Evolutionary conservation across 495 filamentous ascomycete genomes (phyloP).

Genomic region (Amphirosellinia nigrospora): DNA sequence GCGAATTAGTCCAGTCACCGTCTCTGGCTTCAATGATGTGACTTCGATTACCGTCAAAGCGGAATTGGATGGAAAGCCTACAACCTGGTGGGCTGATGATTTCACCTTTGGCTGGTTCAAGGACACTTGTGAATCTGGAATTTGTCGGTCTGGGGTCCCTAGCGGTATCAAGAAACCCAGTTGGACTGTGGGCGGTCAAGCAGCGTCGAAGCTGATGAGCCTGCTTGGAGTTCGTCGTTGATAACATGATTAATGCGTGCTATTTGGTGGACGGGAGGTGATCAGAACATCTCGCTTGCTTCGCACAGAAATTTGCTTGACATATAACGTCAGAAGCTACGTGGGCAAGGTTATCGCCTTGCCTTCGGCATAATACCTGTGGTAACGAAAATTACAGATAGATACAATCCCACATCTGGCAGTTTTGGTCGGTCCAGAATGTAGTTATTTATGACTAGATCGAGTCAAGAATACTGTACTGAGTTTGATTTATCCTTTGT

Average conservation of each 20-base stretch:
- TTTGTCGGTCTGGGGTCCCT: constrained; percentile 46
- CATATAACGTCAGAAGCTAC: constrained; percentile 30
- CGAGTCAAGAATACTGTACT: constrained; percentile 9
- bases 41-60: constrained; percentile 47
- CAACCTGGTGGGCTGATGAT: constrained; percentile 52
- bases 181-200: constrained; percentile 15
- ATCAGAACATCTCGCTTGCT: constrained; percentile 37
- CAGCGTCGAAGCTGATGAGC: constrained; percentile 22
- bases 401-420: constrained; percentile 36
- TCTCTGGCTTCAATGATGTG: constrained; percentile 46
- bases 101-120: constrained; percentile 51
- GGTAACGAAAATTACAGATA: constrained; percentile 36
- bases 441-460: constrained; percentile 29
- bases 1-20: constrained; percentile 40
- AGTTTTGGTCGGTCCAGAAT: constrained; percentile 42
- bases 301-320: constrained; percentile 35
- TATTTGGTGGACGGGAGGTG: constrained; percentile 13
- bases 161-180: constrained; percentile 37
- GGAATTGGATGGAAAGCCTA: constrained; percentile 35
- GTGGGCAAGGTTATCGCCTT: constrained; percentile 36
- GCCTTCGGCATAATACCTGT: constrained; percentile 39
- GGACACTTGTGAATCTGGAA: constrained; percentile 44
- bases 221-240: constrained; percentile 31
- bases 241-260: constrained; percentile 10
- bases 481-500: neutral